A percentile compares a stretch with the other conserved stretches of the same genome.
Conservation (phyloP, 192 early-diverging fungal species). For the Entophlyctis luteolus region DNA sequence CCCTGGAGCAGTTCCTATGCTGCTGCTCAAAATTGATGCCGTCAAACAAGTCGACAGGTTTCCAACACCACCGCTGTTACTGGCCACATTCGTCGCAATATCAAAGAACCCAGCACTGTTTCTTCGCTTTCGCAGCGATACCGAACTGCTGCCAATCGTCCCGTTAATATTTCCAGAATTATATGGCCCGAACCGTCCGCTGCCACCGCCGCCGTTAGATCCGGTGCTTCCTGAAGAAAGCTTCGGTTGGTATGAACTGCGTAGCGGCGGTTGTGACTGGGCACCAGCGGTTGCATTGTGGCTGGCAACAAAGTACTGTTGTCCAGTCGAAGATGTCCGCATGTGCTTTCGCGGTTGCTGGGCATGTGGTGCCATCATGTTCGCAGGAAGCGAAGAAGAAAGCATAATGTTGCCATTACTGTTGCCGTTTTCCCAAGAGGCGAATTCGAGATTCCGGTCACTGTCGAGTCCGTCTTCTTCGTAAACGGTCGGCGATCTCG, state of each 20-base stretch:
- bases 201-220: neutral
- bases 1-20: neutral
- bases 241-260: conserved; percentile 17
- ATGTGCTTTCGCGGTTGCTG: neutral
- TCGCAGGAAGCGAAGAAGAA: neutral
- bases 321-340: neutral
- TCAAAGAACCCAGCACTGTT: neutral
- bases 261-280: neutral
- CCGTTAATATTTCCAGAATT: too few relatives aligned
- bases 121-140: conserved; percentile 2
- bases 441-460: neutral
- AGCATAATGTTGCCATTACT: neutral
- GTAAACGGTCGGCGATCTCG: neutral
- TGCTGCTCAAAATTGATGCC: neutral
- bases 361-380: neutral
- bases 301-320: neutral
- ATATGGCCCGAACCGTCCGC: neutral
- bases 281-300: neutral
- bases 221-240: conserved; percentile 1
- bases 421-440: neutral
- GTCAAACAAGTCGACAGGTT: neutral
- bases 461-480: neutral
- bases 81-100: neutral
- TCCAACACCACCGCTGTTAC: neutral
- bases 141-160: neutral